Conservation (phyloP, 805 yeast species). For the Candida sanyiensis region DNA sequence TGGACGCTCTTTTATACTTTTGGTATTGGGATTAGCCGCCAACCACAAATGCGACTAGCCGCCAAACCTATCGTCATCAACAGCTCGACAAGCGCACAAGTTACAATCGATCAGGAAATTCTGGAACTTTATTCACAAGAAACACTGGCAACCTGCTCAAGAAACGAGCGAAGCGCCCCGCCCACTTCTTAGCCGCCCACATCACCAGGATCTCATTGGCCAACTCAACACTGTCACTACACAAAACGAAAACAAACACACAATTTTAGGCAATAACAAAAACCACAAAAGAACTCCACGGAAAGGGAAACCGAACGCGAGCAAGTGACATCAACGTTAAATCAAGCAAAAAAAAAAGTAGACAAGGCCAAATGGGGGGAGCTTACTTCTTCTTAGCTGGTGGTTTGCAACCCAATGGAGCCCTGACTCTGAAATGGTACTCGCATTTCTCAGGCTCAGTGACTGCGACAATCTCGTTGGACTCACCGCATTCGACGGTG, state of each 20-base stretch:
- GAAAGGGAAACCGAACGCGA: background rate
- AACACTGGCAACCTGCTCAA: too few relatives aligned
- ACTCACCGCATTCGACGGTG: conserved; percentile 59
- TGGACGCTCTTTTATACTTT: conserved; percentile 3
- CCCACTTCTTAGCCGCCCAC: too few relatives aligned
- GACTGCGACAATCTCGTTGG: conserved; percentile 52
- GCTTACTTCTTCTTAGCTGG: background rate
- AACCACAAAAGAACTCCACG: background rate
- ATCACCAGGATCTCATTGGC: too few relatives aligned
- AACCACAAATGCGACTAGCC: background rate
- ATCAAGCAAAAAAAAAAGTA: too few relatives aligned
- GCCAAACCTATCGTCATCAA: too few relatives aligned
- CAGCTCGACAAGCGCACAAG: background rate
- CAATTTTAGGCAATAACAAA: background rate
- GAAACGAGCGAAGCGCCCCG: too few relatives aligned
- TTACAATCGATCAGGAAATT: too few relatives aligned
- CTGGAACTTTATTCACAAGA: too few relatives aligned
- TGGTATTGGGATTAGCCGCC: background rate
- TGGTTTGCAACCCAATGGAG: conserved; percentile 37
- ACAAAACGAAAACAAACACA: background rate
- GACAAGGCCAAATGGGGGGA: too few relatives aligned
- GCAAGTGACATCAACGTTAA: background rate
- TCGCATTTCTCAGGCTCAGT: conserved; percentile 87
- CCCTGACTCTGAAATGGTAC: conserved; percentile 47
- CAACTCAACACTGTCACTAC: too few relatives aligned